phyloP scores from a whole-genome alignment of 805 yeast species.

The Pichia kluyveri region DNA sequence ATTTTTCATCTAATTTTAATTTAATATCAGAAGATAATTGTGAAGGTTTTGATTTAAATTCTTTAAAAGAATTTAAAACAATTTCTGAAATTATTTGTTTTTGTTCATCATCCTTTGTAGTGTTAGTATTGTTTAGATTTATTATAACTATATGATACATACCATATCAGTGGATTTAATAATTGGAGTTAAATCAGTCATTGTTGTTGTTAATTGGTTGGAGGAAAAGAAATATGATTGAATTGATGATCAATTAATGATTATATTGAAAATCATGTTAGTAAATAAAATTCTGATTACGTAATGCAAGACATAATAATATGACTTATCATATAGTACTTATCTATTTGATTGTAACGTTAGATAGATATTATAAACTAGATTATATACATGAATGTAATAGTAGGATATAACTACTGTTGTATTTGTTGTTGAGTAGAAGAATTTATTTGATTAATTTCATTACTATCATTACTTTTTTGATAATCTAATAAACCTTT shows the following conservation, averaged over 20 bases:
- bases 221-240: no score
- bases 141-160: background rate
- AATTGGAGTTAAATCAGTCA: background rate
- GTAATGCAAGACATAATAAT: no score
- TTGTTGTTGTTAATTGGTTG: background rate
- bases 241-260: background rate
- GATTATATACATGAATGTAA: no score
- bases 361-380: no score
- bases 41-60: slow-evolving; percentile 36
- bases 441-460: background rate
- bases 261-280: no score
- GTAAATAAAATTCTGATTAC: no score
- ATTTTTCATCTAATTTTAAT: slow-evolving; percentile 51
- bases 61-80: slow-evolving; percentile 35
- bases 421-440: background rate
- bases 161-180: slow-evolving; percentile 4
- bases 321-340: no score
- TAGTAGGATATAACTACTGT: no score
- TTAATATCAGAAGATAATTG: slow-evolving; percentile 62
- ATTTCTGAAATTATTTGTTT: slow-evolving; percentile 34
- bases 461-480: background rate
- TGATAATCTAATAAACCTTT: slow-evolving; percentile 18
- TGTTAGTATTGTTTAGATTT: background rate
- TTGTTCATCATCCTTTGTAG: slow-evolving; percentile 45
- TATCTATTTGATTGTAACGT: no score